Conservation (phyloP, 176 grass and related monocot genomes). For the Secale cereale region DNA sequence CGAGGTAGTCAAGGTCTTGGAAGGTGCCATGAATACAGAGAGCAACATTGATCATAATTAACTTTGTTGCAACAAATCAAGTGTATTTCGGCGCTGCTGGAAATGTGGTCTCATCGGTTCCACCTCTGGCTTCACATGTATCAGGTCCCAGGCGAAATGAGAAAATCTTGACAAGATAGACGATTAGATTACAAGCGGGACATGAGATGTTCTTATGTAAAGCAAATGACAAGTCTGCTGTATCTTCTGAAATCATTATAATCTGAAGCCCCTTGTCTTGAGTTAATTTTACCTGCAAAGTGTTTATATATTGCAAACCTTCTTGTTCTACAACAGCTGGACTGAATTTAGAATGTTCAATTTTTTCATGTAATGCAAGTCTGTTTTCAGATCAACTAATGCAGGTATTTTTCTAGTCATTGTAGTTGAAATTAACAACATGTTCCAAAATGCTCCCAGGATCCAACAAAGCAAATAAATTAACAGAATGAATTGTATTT, state of each 20-base stretch:
- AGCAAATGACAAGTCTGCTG: not conserved
- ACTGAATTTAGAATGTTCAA: too few species aligned
- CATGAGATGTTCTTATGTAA: not conserved
- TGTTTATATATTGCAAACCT: too few species aligned
- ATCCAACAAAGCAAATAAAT: too few species aligned
- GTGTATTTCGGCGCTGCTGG: not conserved
- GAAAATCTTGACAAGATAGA: not conserved
- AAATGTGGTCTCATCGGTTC: not conserved
- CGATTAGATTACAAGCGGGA: not conserved
- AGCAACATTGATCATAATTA: conserved; percentile 17
- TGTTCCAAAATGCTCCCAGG: too few species aligned
- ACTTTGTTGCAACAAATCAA: conserved; percentile 16
- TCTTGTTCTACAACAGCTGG: too few species aligned
- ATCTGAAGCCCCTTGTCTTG: too few species aligned
- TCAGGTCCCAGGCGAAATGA: conserved; percentile 17
- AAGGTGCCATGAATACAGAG: conserved; percentile 26
- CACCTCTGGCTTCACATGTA: conserved; percentile 20
- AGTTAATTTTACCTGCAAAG: too few species aligned
- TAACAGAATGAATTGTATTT: too few species aligned
- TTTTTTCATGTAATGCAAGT: too few species aligned
- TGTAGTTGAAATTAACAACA: too few species aligned
- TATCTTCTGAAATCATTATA: not conserved
- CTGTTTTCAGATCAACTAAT: too few species aligned
- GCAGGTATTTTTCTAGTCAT: too few species aligned
- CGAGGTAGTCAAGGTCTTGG: conserved; percentile 37